Evolutionary conservation across 2,329 filamentous ascomycete genomes (phyloP).

Genomic region (Talaromyces sp.): DNA sequence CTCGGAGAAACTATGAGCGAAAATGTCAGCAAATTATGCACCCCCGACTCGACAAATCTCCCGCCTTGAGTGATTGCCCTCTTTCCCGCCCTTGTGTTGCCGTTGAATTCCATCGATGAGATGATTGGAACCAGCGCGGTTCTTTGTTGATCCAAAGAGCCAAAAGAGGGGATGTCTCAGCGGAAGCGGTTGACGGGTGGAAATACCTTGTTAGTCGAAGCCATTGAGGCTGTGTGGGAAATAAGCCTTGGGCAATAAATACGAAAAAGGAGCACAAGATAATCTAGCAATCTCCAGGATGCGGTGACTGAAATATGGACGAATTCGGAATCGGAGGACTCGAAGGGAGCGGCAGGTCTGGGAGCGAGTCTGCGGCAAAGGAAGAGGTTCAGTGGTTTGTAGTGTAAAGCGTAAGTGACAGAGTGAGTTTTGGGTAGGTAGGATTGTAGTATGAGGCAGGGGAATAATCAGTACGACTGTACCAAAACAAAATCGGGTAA

Average conservation of each 20-base stretch:
- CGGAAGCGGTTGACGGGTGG: conserved; percentile 1
- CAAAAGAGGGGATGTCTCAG: neutral
- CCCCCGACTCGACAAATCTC: neutral
- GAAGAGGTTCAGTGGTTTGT: neutral
- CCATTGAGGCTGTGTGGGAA: conserved; percentile 15
- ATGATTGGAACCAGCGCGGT: neutral
- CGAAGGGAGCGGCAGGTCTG: conserved; percentile 12
- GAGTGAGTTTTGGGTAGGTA: conserved; percentile 1
- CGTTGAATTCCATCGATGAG: neutral
- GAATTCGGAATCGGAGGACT: conserved; percentile 5
- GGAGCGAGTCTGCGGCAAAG: conserved; percentile 3
- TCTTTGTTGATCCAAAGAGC: neutral
- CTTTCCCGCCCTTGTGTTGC: neutral
- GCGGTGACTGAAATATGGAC: conserved; percentile 7
- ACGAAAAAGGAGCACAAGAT: neutral
- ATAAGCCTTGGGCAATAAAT: conserved; percentile 10
- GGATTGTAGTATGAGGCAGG: conserved; percentile 6
- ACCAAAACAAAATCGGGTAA: conserved; percentile 13
- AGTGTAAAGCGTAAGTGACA: neutral
- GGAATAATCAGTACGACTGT: neutral
- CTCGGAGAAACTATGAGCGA: conserved; percentile 67
- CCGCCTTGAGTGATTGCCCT: neutral
- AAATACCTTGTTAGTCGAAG: conserved; percentile 17
- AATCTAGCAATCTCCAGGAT: conserved; percentile 17
- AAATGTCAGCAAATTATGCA: conserved; percentile 21